Base-by-base conservation (phyloP, 2,329 filamentous ascomycete species). In the Aspergillus terreus region DNA sequence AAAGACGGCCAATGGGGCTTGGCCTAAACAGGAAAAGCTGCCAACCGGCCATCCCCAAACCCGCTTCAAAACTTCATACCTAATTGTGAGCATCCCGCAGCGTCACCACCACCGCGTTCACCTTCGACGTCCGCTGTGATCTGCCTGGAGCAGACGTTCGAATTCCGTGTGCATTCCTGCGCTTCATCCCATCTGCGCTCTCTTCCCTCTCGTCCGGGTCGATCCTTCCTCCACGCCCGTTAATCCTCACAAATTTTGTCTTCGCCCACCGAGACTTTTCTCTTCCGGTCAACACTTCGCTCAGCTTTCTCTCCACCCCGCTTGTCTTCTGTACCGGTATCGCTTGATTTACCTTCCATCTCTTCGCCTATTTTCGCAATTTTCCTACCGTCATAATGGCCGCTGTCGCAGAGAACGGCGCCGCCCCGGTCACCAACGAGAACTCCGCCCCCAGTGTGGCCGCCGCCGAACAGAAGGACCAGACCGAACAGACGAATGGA, bases 361-460 rank as follows among this genome's bases (percentile, higher is more conserved):
- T 46, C 21, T 50, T 44, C 19, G n/a, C 35, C 35, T 17, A 15
- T 40, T 42, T 14, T 38, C 45, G 15, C 32, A 35, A 19, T 17
- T 21, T n/a, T 21, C 32, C n/a, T 25, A 46, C 53, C 55, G 50
- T 54, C 61, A 71, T 46, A 53, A 73, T 73, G 69, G 67, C 71
- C 53, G 63, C 66, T 47, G 67, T 67, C 50, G 61, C 65, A 53
- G 68, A 71, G 57, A 72, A 72, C 53, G 66, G 59, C 53, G 62
- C 63, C 53, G 49, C 54, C 46, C 60, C 67, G 46, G 65, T 68
- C 54, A 67, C 63, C 57, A 83, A 86, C 58, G 81, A 81, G 61
- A 82, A 82, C 67, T 68, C 78, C 53, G 75, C 78, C 51, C 76
- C 78, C 55, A 73, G 75, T 63, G 68, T 74, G 54, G 72, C 77